Conservation (phyloP, 805 yeast genomes). For the Wickerhamomyces sydowiorum region DNA sequence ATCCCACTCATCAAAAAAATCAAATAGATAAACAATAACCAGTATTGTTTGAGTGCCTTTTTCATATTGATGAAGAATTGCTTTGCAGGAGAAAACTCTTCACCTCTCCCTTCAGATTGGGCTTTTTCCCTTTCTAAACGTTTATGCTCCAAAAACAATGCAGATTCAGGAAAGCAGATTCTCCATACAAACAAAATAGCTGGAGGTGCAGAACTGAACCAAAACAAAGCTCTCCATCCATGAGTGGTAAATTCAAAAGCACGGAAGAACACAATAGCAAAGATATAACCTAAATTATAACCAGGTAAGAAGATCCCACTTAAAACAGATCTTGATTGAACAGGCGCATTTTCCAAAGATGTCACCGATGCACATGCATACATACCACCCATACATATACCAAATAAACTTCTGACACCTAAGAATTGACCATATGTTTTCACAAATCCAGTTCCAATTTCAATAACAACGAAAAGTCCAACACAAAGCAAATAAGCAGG, state of each 20-base stretch:
- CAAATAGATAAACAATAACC: slow-evolving; percentile 55
- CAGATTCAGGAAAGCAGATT: slow-evolving; percentile 53
- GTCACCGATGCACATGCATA: slow-evolving; percentile 63
- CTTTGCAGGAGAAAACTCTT: slow-evolving; percentile 14
- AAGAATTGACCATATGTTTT: slow-evolving; percentile 52
- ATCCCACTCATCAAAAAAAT: slow-evolving; percentile 62
- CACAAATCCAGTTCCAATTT: slow-evolving; percentile 63
- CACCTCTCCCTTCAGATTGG: slow-evolving; percentile 20
- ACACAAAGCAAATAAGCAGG: slow-evolving; percentile 57
- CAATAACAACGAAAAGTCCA: slow-evolving; percentile 45
- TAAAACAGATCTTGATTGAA: slow-evolving; percentile 50
- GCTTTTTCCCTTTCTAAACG: slow-evolving; percentile 18
- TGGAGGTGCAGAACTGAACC: slow-evolving; percentile 71
- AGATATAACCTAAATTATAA: slow-evolving; percentile 61
- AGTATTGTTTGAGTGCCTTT: slow-evolving; percentile 39
- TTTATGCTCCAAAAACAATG: slow-evolving; percentile 36
- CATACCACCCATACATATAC: slow-evolving; percentile 68
- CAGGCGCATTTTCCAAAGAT: slow-evolving; percentile 62
- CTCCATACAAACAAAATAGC: slow-evolving; percentile 55
- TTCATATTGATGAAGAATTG: slow-evolving; percentile 26
- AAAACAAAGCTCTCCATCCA: slow-evolving; percentile 66
- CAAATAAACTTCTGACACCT: slow-evolving; percentile 59
- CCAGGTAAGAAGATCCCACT: slow-evolving; percentile 55
- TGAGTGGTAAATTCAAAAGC: slow-evolving; percentile 49
- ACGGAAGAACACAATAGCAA: slow-evolving; percentile 59